Conservation (phyloP, 2,329 filamentous ascomycete genomes). For the Epichloe gansuensis region DNA sequence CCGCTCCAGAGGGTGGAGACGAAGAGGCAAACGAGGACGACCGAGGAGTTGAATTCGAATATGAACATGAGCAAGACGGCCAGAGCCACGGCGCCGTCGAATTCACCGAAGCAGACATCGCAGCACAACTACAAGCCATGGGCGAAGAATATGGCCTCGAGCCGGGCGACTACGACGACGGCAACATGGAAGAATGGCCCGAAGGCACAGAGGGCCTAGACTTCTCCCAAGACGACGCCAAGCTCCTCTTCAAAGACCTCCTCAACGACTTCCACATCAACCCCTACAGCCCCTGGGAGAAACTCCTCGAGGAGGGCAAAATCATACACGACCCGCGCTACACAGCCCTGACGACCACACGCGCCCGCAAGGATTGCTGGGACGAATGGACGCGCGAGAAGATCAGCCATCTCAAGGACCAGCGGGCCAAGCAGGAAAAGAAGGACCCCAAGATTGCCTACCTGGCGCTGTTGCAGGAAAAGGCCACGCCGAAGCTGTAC, state of each 20-base stretch:
- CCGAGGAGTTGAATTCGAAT: constrained; percentile 14
- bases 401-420: constrained; percentile 59
- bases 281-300: constrained; percentile 87
- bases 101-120: constrained; percentile 90
- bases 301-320: constrained; percentile 66
- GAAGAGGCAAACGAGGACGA: constrained; percentile 28
- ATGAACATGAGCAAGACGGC: not conserved
- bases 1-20: constrained; percentile 37
- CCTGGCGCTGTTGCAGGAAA: constrained; percentile 63
- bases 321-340: constrained; percentile 82
- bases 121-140: constrained; percentile 82
- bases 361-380: constrained; percentile 68
- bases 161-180: constrained; percentile 62
- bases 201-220: constrained; percentile 59
- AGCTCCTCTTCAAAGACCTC: constrained; percentile 69
- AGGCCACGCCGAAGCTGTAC: constrained; percentile 83
- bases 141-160: constrained; percentile 72
- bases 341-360: constrained; percentile 69
- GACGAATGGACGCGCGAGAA: constrained; percentile 70
- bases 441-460: constrained; percentile 75
- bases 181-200: constrained; percentile 46
- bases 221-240: constrained; percentile 63
- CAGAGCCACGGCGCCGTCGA: constrained; percentile 46
- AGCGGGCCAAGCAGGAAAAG: constrained; percentile 63
- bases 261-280: constrained; percentile 71